Evolutionary conservation across 768 basidiomycete species (phyloP), one percentile per base, ranked within the genome.

Genomic region (Cystobasidium ongulense): DNA sequence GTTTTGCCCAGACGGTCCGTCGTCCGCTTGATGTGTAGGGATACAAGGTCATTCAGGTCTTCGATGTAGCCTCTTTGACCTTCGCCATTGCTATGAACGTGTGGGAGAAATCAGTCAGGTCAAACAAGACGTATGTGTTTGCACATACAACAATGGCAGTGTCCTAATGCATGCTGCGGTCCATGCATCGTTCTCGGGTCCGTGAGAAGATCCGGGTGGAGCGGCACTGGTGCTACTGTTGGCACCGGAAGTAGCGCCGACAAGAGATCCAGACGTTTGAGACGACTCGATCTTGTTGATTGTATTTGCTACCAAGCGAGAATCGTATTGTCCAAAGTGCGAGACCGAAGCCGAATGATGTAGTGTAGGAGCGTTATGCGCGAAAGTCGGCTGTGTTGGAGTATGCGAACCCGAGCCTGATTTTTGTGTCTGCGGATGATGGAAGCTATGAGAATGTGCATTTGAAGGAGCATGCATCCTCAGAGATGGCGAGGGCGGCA

Each of bases 51-150:
- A 52, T 66, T 59, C 7, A 68, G 31, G 33, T 79, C 79, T 57
- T 79, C 79, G 54, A 79, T 76, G 57, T 74, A 77, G 1, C 76
- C 77, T 43, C 74, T 73, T 21, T 76, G 65, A 1, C 79, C 79
- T 67, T 78, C 78, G 50, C 78, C 79, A 52, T 79, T 79, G 66
- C 77, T 78, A 50, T 23, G 17, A 23, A 1, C 21, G 1, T 8
- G 27, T 5, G 1, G 7, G 0, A 15, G 35, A 3, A 10, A 13
- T 41, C 52, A 71, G 67, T 43, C 63, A 23, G 29, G 27, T 2
- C 1, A 61, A 8, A 17, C 21, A 1, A 29, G 38, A 7, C 18
- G 4, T 13, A 8, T 17, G 29, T 1, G 39, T 11, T 39, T 52
- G 17, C 4, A 75, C 78, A 23, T 36, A 78, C 78, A 78, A 78